Evolutionary conservation across 2,329 filamentous ascomycete species (phyloP), one percentile per base, ranked within the genome.

Genomic region (Sporothrix curviconia): DNA sequence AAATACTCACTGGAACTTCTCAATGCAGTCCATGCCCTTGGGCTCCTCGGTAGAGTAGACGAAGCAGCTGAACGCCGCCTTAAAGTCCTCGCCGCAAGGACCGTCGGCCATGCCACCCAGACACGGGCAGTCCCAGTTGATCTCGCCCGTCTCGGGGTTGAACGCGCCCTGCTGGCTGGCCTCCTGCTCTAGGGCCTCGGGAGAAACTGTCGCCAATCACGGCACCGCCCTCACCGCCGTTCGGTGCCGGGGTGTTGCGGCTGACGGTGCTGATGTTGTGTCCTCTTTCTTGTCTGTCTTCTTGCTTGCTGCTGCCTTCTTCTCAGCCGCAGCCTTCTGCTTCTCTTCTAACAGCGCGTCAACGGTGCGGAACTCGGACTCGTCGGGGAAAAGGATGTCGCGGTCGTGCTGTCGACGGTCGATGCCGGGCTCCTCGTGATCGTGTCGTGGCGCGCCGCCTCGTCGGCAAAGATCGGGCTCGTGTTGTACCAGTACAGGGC

Each of bases 81-180:
- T 91, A 81, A 99, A 99, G 68, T 97, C 86, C 70, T 95, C 90
- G 49, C 94, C 94, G 70, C 94, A 99, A 55, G 94, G 94, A 0
- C 94, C 94, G 69, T 96, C 76, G 7, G 94, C 94, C 94, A 99
- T 99, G 55, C 94, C 94, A 50, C 94, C 94, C 34, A 99, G 77
- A 71, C 94, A 99, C 15, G 94, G 94, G 73, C 94, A 99, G 71
- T 97, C 94, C 94, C 94, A 99, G 79, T 99, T 99, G 75, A 99
- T 99, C 80, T 99, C 94, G 65, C 94, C 94, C 9, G 94, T 99
- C 77, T 97, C 94, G 3, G 92, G 91, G 73, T 99, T 95, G 77
- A 97, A 99, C 1, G 94, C 94, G 57, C 90, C 94, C 73, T 97
- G 85, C 69, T 92, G 85, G 61, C 77, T 82, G 6, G 90, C 91